Base-by-base conservation (phyloP, 306 rosid species). In the Dicorynia guianensis region DNA sequence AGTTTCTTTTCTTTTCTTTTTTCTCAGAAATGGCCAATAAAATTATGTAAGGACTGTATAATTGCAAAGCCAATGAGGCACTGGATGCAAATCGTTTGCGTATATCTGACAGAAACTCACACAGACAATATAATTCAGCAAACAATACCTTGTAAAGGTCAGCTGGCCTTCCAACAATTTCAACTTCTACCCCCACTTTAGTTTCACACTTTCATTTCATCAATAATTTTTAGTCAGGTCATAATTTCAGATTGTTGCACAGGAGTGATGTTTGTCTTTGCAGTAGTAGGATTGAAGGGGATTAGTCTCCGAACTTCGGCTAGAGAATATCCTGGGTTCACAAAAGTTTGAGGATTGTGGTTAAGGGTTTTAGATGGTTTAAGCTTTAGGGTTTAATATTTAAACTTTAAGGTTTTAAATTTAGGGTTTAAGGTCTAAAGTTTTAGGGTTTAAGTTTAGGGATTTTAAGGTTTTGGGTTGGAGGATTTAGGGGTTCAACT, bases 81-180 rank as follows among this genome's bases (percentile, higher is more conserved):
- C 10, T 20, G 42, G 42, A 12, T 52, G 49, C 48, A 34, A 35
- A 13, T 33, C 8, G 4, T 67, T 12, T 17, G 62, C 17, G 52
- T 13, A 18, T 17, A 20, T 30, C 20, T 42, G 20, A n/a, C 14
- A 56, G 34, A 69, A 69, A 54, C 5, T 10, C 48, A 55, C 5
- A n/a, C 72, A 48, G 30, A 25, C 1, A 6, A 38, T 10, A 42
- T 39, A 55, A 71, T 35, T 40, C 10, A 71, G 18, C 42, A 64
- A 39, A 59, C 19, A 35, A 57, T 55, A 96, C 99, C 99, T 92
- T 96, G 86, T 96, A 96, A 14, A 96, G 91, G 78, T 96, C 99
- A 79, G 92, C 93, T 1, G 99, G 98, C 87, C 93, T 89, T 84
- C 92, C 96, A 80, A 96, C 88, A 82, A 85, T 90, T 84, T 89